A percentile compares a stretch with the other conserved stretches of the same genome.
Conservation (phyloP, 2,329 filamentous ascomycete genomes). For the Exophiala sp. region DNA sequence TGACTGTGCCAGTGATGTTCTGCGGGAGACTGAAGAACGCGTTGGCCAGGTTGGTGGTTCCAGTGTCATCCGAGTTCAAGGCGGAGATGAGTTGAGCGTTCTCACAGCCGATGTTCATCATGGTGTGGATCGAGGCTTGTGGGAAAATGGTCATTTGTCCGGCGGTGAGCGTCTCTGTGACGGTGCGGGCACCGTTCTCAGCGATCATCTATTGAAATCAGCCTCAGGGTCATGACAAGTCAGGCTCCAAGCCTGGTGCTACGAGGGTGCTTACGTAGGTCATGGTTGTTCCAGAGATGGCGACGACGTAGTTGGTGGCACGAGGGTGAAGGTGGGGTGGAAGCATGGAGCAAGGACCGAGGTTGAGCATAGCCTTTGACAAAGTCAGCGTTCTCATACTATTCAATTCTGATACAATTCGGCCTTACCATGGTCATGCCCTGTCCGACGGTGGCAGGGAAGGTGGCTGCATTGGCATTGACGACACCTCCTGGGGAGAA, state of each 20-base stretch:
- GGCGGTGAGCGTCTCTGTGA: slow-evolving; percentile 41
- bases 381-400: background rate
- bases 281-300: slow-evolving; percentile 47
- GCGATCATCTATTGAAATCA: slow-evolving; percentile 43
- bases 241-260: no score
- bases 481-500: slow-evolving; percentile 48
- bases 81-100: slow-evolving; percentile 50
- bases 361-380: slow-evolving; percentile 36
- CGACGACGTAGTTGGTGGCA: slow-evolving; percentile 49
- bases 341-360: slow-evolving; percentile 53
- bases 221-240: no score
- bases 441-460: slow-evolving; percentile 46
- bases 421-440: slow-evolving; percentile 43
- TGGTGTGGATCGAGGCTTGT: slow-evolving; percentile 46
- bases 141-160: slow-evolving; percentile 53
- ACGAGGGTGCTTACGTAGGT: slow-evolving; percentile 29
- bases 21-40: slow-evolving; percentile 41
- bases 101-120: slow-evolving; percentile 43
- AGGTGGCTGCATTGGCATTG: slow-evolving; percentile 52
- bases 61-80: slow-evolving; percentile 48
- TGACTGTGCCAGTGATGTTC: slow-evolving; percentile 32
- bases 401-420: background rate
- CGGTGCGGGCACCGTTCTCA: slow-evolving; percentile 48
- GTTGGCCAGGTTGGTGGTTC: slow-evolving; percentile 49
- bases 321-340: slow-evolving; percentile 49